Conservation (phyloP, 768 basidiomycete genomes). For the Boletus rufocinnamomeus region DNA sequence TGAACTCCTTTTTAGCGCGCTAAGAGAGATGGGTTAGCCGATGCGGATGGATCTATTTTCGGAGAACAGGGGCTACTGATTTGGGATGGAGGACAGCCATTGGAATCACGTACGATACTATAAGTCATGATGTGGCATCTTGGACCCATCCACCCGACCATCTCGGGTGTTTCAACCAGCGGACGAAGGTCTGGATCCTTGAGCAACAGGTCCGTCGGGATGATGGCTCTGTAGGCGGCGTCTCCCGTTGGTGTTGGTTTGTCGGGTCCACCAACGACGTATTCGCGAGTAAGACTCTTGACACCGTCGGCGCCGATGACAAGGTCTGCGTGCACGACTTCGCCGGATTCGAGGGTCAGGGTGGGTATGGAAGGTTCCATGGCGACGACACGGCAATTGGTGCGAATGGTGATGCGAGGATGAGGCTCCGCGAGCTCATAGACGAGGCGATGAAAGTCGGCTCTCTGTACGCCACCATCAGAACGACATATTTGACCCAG, state of each 20-base stretch:
- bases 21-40: conserved; percentile 4
- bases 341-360: conserved; percentile 45
- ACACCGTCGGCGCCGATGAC: conserved; percentile 55
- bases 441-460: conserved; percentile 48
- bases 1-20: conserved; percentile 44
- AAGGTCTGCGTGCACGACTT: conserved; percentile 45
- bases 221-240: conserved; percentile 58
- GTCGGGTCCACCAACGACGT: conserved; percentile 49
- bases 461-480: conserved; percentile 32
- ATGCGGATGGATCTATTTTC: neutral
- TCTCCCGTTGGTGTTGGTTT: conserved; percentile 59
- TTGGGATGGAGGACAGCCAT: neutral
- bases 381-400: conserved; percentile 39
- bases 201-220: conserved; percentile 47
- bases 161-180: conserved; percentile 52
- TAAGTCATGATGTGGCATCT: conserved; percentile 47
- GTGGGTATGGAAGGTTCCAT: conserved; percentile 35
- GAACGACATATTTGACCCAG: accelerated
- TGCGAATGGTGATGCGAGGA: conserved; percentile 36
- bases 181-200: conserved; percentile 51
- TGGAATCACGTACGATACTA: conserved; percentile 38
- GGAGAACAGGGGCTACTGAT: no score
- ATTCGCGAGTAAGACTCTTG: conserved; percentile 50
- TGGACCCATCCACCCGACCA: conserved; percentile 64
- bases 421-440: conserved; percentile 39